A percentile compares a stretch with the other conserved stretches of the same genome.
Evolutionary conservation across 2,329 filamentous ascomycete genomes (phyloP).

Genomic region (Teratosphaeria destructans): DNA sequence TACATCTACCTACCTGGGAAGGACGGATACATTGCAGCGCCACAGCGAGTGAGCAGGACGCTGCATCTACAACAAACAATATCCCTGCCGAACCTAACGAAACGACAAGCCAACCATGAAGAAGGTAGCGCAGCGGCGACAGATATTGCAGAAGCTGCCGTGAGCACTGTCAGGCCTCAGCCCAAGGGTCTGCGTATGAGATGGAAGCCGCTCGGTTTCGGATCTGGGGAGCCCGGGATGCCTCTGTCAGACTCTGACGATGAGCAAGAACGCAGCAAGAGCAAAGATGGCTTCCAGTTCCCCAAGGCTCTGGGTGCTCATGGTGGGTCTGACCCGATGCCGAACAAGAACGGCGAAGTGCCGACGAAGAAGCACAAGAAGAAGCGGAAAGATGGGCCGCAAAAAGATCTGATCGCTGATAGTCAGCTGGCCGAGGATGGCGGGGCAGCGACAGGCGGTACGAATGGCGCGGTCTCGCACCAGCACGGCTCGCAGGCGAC

Average conservation of each 20-base stretch:
- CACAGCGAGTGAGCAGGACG: conserved; percentile 45
- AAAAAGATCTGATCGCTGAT: conserved; percentile 25
- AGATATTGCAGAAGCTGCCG: conserved; percentile 36
- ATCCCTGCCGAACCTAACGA: conserved; percentile 37
- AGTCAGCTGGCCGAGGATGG: conserved; percentile 6
- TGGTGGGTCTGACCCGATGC: conserved; percentile 31
- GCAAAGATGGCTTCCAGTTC: conserved; percentile 14
- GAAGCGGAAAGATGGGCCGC: conserved; percentile 28
- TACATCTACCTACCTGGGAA: conserved; percentile 15
- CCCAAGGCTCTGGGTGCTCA: conserved; percentile 15
- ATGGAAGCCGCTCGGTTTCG: conserved; percentile 55
- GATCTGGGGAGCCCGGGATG: conserved; percentile 31
- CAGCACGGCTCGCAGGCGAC: not conserved
- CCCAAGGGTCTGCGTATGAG: conserved; percentile 57
- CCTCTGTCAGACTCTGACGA: conserved; percentile 34
- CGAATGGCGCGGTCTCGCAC: not conserved
- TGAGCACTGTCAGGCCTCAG: conserved; percentile 50
- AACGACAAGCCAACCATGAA: conserved; percentile 31
- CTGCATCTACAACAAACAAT: conserved; percentile 57
- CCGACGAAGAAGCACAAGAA: conserved; percentile 23
- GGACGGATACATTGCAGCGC: conserved; percentile 25
- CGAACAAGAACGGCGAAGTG: conserved; percentile 16
- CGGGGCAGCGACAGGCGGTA: not conserved
- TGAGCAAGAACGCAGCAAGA: conserved; percentile 27
- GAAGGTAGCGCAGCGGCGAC: conserved; percentile 31